Evolutionary conservation across 2,329 filamentous ascomycete genomes (phyloP).

Genomic region (Akanthomyces uredinophilus): DNA sequence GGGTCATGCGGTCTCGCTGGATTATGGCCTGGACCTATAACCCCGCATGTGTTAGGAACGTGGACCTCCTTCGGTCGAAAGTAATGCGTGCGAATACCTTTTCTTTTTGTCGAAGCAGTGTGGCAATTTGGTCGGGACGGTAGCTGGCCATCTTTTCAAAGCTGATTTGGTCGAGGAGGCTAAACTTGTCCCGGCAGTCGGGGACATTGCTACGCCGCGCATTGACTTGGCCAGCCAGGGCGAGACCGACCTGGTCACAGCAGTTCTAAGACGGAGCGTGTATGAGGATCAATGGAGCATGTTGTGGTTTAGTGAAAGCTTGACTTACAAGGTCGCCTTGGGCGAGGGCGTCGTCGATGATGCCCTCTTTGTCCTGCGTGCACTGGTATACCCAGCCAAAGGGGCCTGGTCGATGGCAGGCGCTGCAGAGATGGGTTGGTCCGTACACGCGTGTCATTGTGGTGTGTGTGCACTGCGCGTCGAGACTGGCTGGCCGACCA

Average conservation of each 20-base stretch:
- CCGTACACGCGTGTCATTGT: constrained; percentile 63
- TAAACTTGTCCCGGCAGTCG: constrained; percentile 37
- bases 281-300: background rate
- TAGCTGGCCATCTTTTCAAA: constrained; percentile 40
- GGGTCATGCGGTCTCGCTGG: constrained; percentile 23
- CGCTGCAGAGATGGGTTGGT: constrained; percentile 45
- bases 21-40: constrained; percentile 31
- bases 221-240: constrained; percentile 28
- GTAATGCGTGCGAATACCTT: constrained; percentile 32
- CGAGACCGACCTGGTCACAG: constrained; percentile 29
- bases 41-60: constrained; percentile 5
- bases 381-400: constrained; percentile 73
- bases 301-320: too few species aligned
- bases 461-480: constrained; percentile 57
- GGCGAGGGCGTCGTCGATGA: constrained; percentile 27
- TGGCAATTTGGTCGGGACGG: constrained; percentile 40
- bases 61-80: too few species aligned
- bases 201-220: constrained; percentile 36
- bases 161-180: constrained; percentile 41
- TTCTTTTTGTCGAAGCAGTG: constrained; percentile 45
- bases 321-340: constrained; percentile 20
- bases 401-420: constrained; percentile 50
- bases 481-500: constrained; percentile 18
- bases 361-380: constrained; percentile 54
- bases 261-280: constrained; percentile 19